These are phyloP conservation scores for Candolleomyces eurysporus DNA, from an alignment of 768 basidiomycete species.

Conservation along the genomic window DNA sequence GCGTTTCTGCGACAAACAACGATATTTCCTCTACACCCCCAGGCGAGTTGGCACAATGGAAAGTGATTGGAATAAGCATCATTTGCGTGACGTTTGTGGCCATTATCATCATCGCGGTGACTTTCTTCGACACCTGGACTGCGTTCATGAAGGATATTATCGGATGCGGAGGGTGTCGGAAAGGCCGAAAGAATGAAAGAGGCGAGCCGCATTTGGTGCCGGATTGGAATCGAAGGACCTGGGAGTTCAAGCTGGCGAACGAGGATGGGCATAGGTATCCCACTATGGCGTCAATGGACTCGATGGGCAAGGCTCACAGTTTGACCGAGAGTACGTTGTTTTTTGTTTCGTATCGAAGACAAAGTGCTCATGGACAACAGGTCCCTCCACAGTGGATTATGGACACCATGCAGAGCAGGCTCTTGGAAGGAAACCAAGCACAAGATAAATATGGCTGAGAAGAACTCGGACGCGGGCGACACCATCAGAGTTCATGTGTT, in stretches of 20 bases:
- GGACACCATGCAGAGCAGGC: slow-evolving; percentile 3
- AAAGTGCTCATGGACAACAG: neutral
- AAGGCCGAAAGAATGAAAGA: slow-evolving; percentile 23
- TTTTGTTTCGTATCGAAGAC: neutral
- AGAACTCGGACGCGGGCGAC: too few relatives aligned
- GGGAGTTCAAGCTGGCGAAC: slow-evolving; percentile 51
- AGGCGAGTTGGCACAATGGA: slow-evolving; percentile 56
- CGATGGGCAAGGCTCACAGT: slow-evolving; percentile 28
- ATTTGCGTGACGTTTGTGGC: slow-evolving; percentile 60
- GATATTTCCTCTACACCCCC: slow-evolving; percentile 31
- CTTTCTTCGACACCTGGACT: slow-evolving; percentile 75
- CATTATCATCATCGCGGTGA: slow-evolving; percentile 49
- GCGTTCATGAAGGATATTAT: slow-evolving; percentile 53
- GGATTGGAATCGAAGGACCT: slow-evolving; percentile 62
- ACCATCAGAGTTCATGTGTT: neutral
- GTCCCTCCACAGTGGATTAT: neutral
- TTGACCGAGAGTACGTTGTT: neutral
- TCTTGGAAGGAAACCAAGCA: neutral
- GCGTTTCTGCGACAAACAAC: neutral
- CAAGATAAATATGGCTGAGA: neutral
- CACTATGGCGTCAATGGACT: slow-evolving; percentile 38
- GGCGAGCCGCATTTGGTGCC: slow-evolving; percentile 43
- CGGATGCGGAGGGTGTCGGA: slow-evolving; percentile 22
- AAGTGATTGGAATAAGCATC: slow-evolving; percentile 66
- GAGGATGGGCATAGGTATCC: slow-evolving; percentile 50